Conservation (phyloP, 345 rosid genomes). For the Pseudoturritis turrita region DNA sequence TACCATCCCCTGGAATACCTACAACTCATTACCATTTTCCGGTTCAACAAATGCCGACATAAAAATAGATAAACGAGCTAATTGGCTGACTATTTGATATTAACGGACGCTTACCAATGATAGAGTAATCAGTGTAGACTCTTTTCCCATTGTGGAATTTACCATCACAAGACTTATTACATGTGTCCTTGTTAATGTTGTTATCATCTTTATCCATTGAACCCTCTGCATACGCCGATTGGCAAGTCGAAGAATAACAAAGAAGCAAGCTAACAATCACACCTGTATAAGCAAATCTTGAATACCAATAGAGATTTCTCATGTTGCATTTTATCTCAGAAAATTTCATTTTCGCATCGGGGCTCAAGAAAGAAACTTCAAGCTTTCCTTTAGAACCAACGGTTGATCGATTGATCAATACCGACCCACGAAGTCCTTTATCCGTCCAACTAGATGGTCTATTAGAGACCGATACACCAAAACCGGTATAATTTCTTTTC, state of each 20-base stretch:
- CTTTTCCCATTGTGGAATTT: slow-evolving; percentile 62
- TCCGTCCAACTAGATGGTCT: slow-evolving; percentile 33
- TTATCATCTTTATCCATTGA: slow-evolving; percentile 31
- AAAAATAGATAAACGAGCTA: not conserved
- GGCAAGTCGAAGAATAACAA: slow-evolving; percentile 63
- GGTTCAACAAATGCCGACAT: not conserved
- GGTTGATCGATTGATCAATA: slow-evolving; percentile 36
- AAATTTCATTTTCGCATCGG: slow-evolving; percentile 37
- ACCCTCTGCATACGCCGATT: slow-evolving; percentile 60
- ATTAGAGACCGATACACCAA: slow-evolving; percentile 43
- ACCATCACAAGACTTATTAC: slow-evolving; percentile 24
- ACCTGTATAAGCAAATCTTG: slow-evolving; percentile 47
- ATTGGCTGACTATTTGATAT: not conserved
- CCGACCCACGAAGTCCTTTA: slow-evolving; percentile 29
- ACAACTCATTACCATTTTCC: slow-evolving; percentile 14
- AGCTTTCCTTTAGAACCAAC: slow-evolving; percentile 37
- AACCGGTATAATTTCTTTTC: slow-evolving; percentile 28
- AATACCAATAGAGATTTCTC: slow-evolving; percentile 40
- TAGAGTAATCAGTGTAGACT: slow-evolving; percentile 71
- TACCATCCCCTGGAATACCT: slow-evolving; percentile 98
- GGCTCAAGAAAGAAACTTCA: slow-evolving; percentile 44
- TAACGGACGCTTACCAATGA: slow-evolving; percentile 51
- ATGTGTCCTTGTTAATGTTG: slow-evolving; percentile 11
- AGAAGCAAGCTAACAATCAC: slow-evolving; percentile 58
- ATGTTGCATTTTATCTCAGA: slow-evolving; percentile 39